Evolutionary conservation across 768 basidiomycete genomes (phyloP), one percentile per base, ranked within the genome.

Genomic region (Exidia glandulosa): DNA sequence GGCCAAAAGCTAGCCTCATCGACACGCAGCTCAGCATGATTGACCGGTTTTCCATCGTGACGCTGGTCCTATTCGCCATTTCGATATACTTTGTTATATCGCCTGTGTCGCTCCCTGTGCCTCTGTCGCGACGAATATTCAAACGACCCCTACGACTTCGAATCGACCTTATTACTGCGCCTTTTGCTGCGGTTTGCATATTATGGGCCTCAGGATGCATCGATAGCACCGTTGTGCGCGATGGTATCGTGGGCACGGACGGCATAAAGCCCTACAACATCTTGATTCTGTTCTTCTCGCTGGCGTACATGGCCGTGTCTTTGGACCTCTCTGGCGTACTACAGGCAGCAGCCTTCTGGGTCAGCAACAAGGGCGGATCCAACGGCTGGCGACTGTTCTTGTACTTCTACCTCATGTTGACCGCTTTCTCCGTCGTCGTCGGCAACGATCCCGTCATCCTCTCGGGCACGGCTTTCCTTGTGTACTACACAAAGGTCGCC

Each of bases 381-480:
- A 83, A 84, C 30, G 90, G 89, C n/a, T 76, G 78, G 65, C 82
- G 73, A 55, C 77, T 95, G 0, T 94, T 86, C 71, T 68, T 87
- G 32, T 87, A 87, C 63, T 87, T 96, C 69, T 97, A 92, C 69
- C 36, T 85, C 62, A 84, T 96, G 78, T 84, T 95, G 68, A 86
- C 89, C 13, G 68, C 81, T 14, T 77, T 86, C 61, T 93, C 90
- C 45, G 77, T 88, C 48, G 65, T 94, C 1, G 77, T 96, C n/a
- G 94, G 94, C 5, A 96, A 96, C 67, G 92, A 97, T 72, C 94
- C 94, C 0, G 82, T 98, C 68, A 90, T 96, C 60, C 80, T 97
- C 55, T 90, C 88, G 13, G 94, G 93, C 2, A 95, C 94, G 0
- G 85, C 86, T 0, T 96, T 97, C 70, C 73, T 96, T 32, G 87